Evolutionary conservation across 345 rosid species (phyloP).

Genomic region (Arabis hirsuta): DNA sequence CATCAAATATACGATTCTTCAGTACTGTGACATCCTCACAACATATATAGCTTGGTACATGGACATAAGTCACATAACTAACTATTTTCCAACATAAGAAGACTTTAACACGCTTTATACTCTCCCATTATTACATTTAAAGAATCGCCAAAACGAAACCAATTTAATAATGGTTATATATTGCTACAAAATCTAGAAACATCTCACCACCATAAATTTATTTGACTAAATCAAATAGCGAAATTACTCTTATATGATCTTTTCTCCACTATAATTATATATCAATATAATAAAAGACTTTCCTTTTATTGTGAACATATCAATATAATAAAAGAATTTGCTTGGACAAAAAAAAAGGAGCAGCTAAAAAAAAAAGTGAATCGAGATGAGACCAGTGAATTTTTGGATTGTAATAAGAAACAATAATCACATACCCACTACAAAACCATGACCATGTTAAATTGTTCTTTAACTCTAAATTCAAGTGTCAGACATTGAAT

Average conservation of each 20-base stretch:
- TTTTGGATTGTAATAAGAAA: background rate
- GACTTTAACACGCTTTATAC: conserved; percentile 28
- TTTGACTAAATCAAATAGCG: background rate
- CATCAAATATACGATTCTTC: background rate
- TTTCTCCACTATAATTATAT: background rate
- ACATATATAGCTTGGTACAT: background rate
- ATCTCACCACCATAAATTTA: background rate
- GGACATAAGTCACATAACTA: background rate
- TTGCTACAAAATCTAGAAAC: background rate
- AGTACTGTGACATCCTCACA: too few species aligned
- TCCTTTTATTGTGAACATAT: too few species aligned
- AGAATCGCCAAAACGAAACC: conserved; percentile 1
- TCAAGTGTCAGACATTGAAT: conserved; percentile 30
- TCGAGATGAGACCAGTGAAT: background rate
- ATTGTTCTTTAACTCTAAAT: conserved; percentile 9
- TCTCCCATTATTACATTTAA: background rate
- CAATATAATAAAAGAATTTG: background rate
- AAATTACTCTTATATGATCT: conserved; percentile 4
- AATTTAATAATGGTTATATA: background rate
- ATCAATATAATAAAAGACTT: too few species aligned
- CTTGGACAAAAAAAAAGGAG: background rate
- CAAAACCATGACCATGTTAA: conserved; percentile 22
- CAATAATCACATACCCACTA: conserved; percentile 34
- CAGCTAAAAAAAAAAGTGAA: background rate
- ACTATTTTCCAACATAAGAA: background rate